Conservation (phyloP, 2,329 filamentous ascomycete species). For the Aspergillus sp. region DNA sequence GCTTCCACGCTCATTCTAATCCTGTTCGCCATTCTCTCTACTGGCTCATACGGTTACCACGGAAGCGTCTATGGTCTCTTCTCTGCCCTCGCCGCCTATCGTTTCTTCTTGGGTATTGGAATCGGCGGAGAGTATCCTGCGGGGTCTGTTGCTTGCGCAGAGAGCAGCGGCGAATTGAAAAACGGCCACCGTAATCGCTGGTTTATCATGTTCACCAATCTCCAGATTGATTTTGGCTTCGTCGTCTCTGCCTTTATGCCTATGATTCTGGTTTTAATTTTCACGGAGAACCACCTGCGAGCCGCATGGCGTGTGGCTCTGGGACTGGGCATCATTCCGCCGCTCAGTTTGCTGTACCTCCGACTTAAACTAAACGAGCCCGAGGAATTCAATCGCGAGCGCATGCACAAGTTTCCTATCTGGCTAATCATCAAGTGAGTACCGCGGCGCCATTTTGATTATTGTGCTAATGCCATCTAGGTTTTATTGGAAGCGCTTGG, state of each 20-base stretch:
- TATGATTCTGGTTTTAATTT: conserved; percentile 61
- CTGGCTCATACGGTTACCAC: conserved; percentile 73
- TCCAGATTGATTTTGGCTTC: conserved; percentile 83
- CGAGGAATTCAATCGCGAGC: conserved; percentile 70
- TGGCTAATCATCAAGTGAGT: conserved; percentile 44
- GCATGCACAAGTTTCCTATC: conserved; percentile 63
- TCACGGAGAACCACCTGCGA: conserved; percentile 62
- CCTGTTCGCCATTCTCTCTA: conserved; percentile 75
- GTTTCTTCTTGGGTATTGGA: conserved; percentile 79
- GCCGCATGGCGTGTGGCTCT: conserved; percentile 81
- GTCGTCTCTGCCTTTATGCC: conserved; percentile 78
- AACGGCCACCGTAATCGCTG: conserved; percentile 79
- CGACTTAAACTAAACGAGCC: conserved; percentile 75
- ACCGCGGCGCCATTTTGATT: background rate
- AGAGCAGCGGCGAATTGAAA: conserved; percentile 80
- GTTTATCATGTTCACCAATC: conserved; percentile 89
- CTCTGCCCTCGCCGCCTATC: conserved; percentile 75
- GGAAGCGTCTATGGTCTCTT: conserved; percentile 71
- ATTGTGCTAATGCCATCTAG: conserved; percentile 25
- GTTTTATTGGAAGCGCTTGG: conserved; percentile 74
- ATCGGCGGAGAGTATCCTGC: conserved; percentile 62
- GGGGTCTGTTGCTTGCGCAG: conserved; percentile 79
- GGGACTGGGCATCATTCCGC: conserved; percentile 76
- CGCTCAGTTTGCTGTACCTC: conserved; percentile 67
- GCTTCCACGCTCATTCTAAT: conserved; percentile 80